phyloP scores from a whole-genome alignment of 1,284 basidiomycete genomes.

The Sphagnurus paluster region DNA sequence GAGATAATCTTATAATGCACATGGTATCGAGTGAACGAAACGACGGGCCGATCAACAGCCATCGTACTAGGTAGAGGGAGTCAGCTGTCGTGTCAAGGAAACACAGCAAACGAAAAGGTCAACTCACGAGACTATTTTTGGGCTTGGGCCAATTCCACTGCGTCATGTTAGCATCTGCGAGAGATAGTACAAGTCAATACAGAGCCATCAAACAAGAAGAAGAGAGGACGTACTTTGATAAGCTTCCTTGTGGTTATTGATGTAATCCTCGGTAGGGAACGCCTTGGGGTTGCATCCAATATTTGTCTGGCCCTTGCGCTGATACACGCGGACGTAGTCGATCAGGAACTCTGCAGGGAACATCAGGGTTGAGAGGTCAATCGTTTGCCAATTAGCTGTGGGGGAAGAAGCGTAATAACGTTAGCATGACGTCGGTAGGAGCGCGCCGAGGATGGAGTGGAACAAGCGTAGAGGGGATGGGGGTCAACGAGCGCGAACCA shows the following conservation, averaged over 20 bases:
- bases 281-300: slow-evolving; percentile 55
- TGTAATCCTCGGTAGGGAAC: slow-evolving; percentile 67
- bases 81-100: not conserved
- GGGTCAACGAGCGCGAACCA: slow-evolving; percentile 6
- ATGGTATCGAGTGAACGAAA: too few relatives aligned
- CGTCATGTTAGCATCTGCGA: slow-evolving; percentile 33
- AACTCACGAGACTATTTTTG: slow-evolving; percentile 31
- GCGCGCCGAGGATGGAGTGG: too few relatives aligned
- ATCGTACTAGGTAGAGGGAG: slow-evolving; percentile 6
- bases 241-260: slow-evolving; percentile 49
- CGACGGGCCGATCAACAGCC: slow-evolving; percentile 9
- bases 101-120: not conserved
- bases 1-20: too few relatives aligned
- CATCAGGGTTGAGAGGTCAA: slow-evolving; percentile 49
- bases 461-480: too few relatives aligned
- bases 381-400: slow-evolving; percentile 52
- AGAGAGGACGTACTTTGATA: slow-evolving; percentile 41
- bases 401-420: too few relatives aligned
- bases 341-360: slow-evolving; percentile 69
- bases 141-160: slow-evolving; percentile 34
- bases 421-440: too few relatives aligned
- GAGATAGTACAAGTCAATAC: not conserved
- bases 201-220: not conserved
- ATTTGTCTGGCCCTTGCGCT: slow-evolving; percentile 52
- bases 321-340: slow-evolving; percentile 76